Conservation (phyloP, 1,284 basidiomycete species). For the Tilletia indica region DNA sequence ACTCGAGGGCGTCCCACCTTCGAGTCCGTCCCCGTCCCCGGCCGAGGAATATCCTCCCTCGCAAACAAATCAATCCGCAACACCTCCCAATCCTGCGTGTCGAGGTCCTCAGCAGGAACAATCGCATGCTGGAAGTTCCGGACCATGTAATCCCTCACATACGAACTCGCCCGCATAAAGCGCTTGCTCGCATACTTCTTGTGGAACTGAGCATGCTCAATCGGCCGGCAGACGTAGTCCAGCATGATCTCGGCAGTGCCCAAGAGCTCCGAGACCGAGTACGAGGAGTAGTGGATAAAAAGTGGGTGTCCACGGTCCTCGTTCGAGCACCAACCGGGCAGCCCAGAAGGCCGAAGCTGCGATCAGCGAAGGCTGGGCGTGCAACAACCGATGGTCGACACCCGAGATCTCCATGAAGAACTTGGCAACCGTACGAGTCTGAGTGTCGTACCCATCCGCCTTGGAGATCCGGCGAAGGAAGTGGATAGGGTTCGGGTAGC, state of each 20-base stretch:
- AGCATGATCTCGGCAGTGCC: constrained; percentile 90
- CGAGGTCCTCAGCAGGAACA: constrained; percentile 19
- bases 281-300: constrained; percentile 86
- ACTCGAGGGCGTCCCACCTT: no score
- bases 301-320: constrained; percentile 77
- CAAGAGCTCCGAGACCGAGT: constrained; percentile 77
- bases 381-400: constrained; percentile 80
- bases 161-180: constrained; percentile 53
- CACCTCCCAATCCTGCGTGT: background rate
- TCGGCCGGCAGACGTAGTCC: constrained; percentile 65
- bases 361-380: constrained; percentile 76
- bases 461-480: constrained; percentile 70
- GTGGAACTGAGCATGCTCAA: constrained; percentile 47
- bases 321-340: constrained; percentile 77
- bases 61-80: constrained; percentile 6
- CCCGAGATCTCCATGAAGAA: constrained; percentile 76
- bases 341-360: constrained; percentile 89
- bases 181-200: constrained; percentile 56
- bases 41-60: constrained; percentile 7
- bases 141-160: constrained; percentile 51
- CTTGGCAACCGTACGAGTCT: constrained; percentile 85
- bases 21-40: background rate
- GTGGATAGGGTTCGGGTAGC: constrained; percentile 89
- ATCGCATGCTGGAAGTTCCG: constrained; percentile 46
- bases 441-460: constrained; percentile 65